phyloP scores from a whole-genome alignment of 2,329 filamentous ascomycete genomes.

The Pseudogymnoascus sp. region DNA sequence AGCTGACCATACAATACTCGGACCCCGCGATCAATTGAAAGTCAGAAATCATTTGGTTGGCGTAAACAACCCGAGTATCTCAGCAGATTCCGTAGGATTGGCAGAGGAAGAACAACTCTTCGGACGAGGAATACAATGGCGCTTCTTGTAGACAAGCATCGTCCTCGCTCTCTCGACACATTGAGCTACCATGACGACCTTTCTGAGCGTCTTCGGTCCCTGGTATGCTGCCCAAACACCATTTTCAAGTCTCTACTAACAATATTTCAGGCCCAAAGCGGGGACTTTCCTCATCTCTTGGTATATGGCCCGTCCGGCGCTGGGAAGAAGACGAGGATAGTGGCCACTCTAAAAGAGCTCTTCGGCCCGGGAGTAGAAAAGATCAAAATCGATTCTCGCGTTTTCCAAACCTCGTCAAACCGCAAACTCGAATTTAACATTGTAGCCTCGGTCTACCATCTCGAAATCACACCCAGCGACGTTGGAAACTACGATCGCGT shows the following conservation, averaged over 20 bases:
- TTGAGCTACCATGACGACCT: slow-evolving; percentile 85
- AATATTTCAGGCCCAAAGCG: slow-evolving; percentile 70
- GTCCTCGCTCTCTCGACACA: slow-evolving; percentile 65
- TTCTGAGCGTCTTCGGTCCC: slow-evolving; percentile 74
- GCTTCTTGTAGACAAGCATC: slow-evolving; percentile 64
- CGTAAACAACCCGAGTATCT: neutral
- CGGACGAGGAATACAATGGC: slow-evolving; percentile 41
- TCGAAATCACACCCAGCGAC: slow-evolving; percentile 96
- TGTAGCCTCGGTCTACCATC: slow-evolving; percentile 91
- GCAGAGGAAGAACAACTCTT: neutral
- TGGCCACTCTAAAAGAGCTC: slow-evolving; percentile 88
- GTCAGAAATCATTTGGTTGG: neutral
- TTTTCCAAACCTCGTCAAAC: slow-evolving; percentile 92
- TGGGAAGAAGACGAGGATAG: slow-evolving; percentile 95
- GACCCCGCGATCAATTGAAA: neutral
- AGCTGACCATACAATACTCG: neutral
- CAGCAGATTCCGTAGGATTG: neutral
- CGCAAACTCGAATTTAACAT: slow-evolving; percentile 99
- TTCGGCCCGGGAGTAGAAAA: slow-evolving; percentile 97
- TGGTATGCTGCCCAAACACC: slow-evolving; percentile 49
- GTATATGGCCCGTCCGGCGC: slow-evolving; percentile 95
- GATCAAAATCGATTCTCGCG: slow-evolving; percentile 96
- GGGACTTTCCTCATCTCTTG: slow-evolving; percentile 94
- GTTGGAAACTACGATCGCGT: slow-evolving; percentile 95
- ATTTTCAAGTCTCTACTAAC: slow-evolving; percentile 12